Evolutionary conservation across 441 rosid species (phyloP), one percentile per base, ranked within the genome.

Genomic region (Omphalea diandra): DNA sequence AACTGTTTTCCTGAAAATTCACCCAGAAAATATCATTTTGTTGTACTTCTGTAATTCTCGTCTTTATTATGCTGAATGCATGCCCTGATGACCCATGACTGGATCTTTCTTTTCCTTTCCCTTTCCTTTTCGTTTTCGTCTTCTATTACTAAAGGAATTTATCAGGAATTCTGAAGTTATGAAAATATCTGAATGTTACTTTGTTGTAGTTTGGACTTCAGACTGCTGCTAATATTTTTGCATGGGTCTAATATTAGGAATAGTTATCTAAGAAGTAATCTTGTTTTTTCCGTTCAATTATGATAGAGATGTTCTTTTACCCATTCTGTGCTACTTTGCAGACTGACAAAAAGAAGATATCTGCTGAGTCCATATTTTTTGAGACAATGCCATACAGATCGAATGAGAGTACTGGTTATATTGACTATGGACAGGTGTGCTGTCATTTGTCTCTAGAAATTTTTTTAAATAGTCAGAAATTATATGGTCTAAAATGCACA

Each of bases 371-470:
- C 72, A 88, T 90, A 70, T 90, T 91, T 78, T 94, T 94, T 72
- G 96, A 94, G 88, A 94, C 96, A 66, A 87, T 94, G 98, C 97
- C 98, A 14, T 91, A 94, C 72, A 87, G 98, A 85, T 82, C 91
- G 78, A 71, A 94, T 60, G 98, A 94, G 83, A 87, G 62, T 79
- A 91, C 98, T 3, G 97, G 97, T 44, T 94, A 86, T 76, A 90
- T 94, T 64, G 96, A 94, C 77, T 94, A 94, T 47, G 96, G 90
- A 24, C 98, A 90, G 98, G 98, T 91, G 80, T n/a, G 60, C 62
- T 44, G 22, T 54, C 27, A 72, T 44, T 59, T 68, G 44, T n/a
- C 14, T 55, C 52, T 38, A 46, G 55, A 38, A 68, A 8, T 41
- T 72, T 18, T 36, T 9, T 35, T 65, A 18, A 54, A 17, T 8